Base-by-base conservation (phyloP, 2,329 filamentous ascomycete genomes). In the Microcera coccophila region DNA sequence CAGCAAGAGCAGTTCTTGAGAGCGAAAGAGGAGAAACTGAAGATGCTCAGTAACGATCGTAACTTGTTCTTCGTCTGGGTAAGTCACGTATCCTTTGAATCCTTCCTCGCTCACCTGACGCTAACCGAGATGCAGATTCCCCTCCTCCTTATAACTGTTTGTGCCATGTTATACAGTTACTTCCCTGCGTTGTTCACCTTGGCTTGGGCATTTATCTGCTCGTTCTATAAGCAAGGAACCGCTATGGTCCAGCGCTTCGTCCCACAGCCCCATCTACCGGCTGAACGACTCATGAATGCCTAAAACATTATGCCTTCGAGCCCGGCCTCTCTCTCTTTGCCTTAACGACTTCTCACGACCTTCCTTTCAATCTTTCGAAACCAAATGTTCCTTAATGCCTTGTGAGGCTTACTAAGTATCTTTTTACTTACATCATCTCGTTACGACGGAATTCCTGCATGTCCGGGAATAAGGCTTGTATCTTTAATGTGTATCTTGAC, bases 61-160 rank as follows among this genome's bases (percentile, higher is more conserved):
- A 83, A 84, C 59, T 68, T 85, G 35, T 85, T 82, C 68, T 81
- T 84, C 53, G 73, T 85, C 55, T 85, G 82, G 82, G 80, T 84
- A 74, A 58, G 71, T 18, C 20, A 35, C 33, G 31, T 10, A 15
- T 33, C 15, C 15, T 28, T 28, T 28, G 9, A 9, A 9, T 28
- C 14, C 14, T 9, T 28, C 24, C 14, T 28, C 24, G 7, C 29
- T 10, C 15, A 15, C 4, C 10, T 20, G n/a, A 39, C 21, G 38
- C 58, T 60, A 54, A 64, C 41, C 16, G 19, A n/a, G n/a, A 15
- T 28, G 5, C 44, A 76, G 73, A 76, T 76, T 51, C 73, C 73
- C 22, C 66, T 76, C 28, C 69, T 78, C 14, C 45, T 75, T 17
- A 51, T 72, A 45, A 70, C 76, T 58, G 54, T 75, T 37, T 68